A percentile compares a stretch with the other conserved stretches of the same genome.
Conservation (phyloP, 495 filamentous ascomycete species). For the Penicillium canescens region DNA sequence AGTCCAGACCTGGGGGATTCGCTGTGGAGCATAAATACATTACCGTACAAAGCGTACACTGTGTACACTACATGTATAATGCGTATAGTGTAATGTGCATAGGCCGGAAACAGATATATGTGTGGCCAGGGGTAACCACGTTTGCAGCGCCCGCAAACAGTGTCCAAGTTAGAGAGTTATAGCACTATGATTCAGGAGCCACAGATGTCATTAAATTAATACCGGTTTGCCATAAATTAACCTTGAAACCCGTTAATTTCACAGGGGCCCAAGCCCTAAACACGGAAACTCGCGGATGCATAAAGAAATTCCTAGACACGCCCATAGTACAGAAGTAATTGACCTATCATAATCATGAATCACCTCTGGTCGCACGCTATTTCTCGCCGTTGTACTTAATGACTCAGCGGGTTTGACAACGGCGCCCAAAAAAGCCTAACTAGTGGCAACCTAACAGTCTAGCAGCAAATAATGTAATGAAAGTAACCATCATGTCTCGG, state of each 20-base stretch:
- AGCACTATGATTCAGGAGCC: neutral
- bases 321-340: neutral
- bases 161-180: neutral
- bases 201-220: conserved; percentile 9
- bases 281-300: conserved; percentile 2
- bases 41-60: too few relatives aligned
- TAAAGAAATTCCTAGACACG: neutral
- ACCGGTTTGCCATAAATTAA: neutral
- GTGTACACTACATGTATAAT: too few relatives aligned
- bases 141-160: conserved; percentile 20
- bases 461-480: too few relatives aligned
- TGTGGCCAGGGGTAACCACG: conserved; percentile 15
- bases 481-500: too few relatives aligned
- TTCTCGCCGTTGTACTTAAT: neutral
- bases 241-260: conserved; percentile 4
- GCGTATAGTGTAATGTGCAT: too few relatives aligned
- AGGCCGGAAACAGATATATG: conserved; percentile 11
- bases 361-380: neutral
- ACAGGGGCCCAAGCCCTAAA: neutral
- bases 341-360: conserved; percentile 1
- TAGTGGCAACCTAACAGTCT: too few relatives aligned
- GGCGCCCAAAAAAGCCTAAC: too few relatives aligned
- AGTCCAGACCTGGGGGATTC: neutral
- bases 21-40: neutral
- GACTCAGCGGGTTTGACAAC: too few relatives aligned